Percentiles rank a stretch among this genome's conserved stretches.
Conservation (phyloP, 768 basidiomycete genomes). For the Paxillus involutus region DNA sequence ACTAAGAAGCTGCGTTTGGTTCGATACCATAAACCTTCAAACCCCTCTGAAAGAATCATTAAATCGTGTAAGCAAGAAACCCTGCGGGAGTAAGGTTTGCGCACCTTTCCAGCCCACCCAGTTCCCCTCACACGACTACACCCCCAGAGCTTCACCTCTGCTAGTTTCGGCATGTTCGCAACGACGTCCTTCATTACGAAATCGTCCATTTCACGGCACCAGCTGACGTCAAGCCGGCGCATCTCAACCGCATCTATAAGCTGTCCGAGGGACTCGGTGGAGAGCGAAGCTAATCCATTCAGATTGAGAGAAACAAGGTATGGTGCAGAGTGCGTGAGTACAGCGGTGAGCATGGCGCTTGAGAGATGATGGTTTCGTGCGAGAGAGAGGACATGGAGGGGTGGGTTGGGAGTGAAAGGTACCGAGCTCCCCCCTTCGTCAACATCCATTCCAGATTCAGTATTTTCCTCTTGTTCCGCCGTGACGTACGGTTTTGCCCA, state of each 20-base stretch:
- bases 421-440: constrained; percentile 2
- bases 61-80: neutral
- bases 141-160: constrained; percentile 53
- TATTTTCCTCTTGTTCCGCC: constrained; percentile 8
- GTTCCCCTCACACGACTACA: constrained; percentile 48
- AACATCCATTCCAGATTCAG: constrained; percentile 18
- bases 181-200: constrained; percentile 75
- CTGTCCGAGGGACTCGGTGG: constrained; percentile 44
- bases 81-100: constrained; percentile 3
- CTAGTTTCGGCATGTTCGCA: constrained; percentile 40
- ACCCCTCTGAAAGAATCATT: constrained; percentile 15
- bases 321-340: constrained; percentile 68
- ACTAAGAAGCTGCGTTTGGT: constrained; percentile 37
- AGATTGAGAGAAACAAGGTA: constrained; percentile 63
- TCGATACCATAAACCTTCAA: constrained; percentile 32
- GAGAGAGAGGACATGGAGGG: constrained; percentile 55
- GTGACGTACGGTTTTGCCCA: constrained; percentile 38
- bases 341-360: constrained; percentile 51
- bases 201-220: constrained; percentile 82
- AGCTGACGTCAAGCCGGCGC: constrained; percentile 73
- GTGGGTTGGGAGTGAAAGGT: constrained; percentile 35
- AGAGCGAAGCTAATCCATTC: constrained; percentile 73
- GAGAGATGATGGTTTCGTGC: constrained; percentile 60
- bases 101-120: constrained; percentile 46
- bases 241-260: constrained; percentile 41